Conservation (phyloP, 345 rosid species). For the Ailanthus altissimus region DNA sequence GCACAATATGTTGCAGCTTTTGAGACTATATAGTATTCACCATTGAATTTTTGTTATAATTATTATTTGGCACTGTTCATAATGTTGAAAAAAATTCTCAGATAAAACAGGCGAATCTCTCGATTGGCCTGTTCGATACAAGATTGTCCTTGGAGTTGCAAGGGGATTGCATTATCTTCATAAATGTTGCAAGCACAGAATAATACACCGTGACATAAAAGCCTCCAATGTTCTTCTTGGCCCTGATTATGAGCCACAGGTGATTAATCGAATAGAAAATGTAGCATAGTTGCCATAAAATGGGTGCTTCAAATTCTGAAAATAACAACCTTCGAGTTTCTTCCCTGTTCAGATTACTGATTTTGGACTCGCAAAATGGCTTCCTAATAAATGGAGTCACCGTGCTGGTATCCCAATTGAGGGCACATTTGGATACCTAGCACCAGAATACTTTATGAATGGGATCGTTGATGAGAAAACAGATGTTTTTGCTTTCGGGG, state of each 20-base stretch:
- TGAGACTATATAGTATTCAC: too few species aligned
- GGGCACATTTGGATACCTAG: constrained; percentile 97
- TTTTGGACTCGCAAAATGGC: constrained; percentile 96
- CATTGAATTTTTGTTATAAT: neutral
- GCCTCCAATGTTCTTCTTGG: constrained; percentile 93
- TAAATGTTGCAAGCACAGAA: constrained; percentile 79
- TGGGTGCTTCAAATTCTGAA: neutral
- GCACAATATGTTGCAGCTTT: neutral
- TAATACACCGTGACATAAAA: constrained; percentile 94
- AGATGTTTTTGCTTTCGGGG: constrained; percentile 86
- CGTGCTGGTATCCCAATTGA: constrained; percentile 87
- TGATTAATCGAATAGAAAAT: constrained; percentile 23
- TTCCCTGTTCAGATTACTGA: constrained; percentile 63
- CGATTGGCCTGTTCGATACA: constrained; percentile 72
- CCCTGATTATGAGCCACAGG: constrained; percentile 87
- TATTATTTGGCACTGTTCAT: neutral
- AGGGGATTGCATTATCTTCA: constrained; percentile 91
- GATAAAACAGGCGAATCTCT: constrained; percentile 43
- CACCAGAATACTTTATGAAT: constrained; percentile 95
- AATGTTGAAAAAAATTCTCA: constrained; percentile 21
- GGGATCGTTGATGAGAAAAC: constrained; percentile 95
- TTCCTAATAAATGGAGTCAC: constrained; percentile 92
- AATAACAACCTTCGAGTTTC: neutral
- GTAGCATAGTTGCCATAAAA: neutral
- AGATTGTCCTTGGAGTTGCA: constrained; percentile 75